A percentile compares a stretch with the other conserved stretches of the same genome.
Conservation (phyloP, 2,329 filamentous ascomycete species). For the Colletotrichum lupini region DNA sequence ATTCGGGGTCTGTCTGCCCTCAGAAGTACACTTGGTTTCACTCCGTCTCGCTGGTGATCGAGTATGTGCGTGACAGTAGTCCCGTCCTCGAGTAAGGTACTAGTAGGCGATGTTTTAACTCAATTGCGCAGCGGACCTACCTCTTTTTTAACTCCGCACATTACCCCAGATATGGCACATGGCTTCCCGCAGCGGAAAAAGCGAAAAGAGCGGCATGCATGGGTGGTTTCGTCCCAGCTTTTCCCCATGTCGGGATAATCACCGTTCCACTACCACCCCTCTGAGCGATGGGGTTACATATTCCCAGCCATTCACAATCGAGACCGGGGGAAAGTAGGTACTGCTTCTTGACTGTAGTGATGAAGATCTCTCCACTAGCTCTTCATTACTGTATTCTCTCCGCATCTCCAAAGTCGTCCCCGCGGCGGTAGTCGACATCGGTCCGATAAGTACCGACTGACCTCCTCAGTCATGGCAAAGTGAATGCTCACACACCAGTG, state of each 20-base stretch:
- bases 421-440: neutral
- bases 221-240: slow-evolving; percentile 19
- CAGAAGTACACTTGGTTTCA: neutral
- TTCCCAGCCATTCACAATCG: slow-evolving; percentile 20
- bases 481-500: neutral
- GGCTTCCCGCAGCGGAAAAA: slow-evolving; percentile 19
- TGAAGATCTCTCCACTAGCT: neutral
- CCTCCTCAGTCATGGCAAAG: neutral
- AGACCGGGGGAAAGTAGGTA: neutral
- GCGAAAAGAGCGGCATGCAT: neutral
- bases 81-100: too few species aligned
- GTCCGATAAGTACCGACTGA: neutral
- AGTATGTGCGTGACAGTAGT: too few species aligned
- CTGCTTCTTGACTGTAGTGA: neutral
- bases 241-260: slow-evolving; percentile 27
- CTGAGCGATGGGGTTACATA: neutral
- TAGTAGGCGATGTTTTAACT: too few species aligned
- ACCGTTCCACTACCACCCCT: slow-evolving; percentile 10
- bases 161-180: neutral
- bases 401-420: neutral
- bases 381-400: neutral
- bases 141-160: slow-evolving; percentile 9
- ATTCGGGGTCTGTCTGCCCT: neutral
- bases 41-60: too few species aligned
- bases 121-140: neutral